Conservation (phyloP, 306 rosid genomes). For the Quercus bicolor region DNA sequence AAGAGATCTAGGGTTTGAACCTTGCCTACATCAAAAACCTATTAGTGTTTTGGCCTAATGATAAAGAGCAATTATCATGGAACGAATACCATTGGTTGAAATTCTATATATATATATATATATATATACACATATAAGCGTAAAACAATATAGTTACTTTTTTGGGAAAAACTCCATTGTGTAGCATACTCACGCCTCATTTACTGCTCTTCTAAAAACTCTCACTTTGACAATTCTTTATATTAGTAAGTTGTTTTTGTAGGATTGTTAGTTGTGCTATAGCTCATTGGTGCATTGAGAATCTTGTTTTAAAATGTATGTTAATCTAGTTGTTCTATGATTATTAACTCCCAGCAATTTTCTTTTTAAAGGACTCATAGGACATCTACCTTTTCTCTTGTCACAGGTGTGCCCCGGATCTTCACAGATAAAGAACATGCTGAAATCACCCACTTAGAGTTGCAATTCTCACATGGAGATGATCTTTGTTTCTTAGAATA, state of each 20-base stretch:
- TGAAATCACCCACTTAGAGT: conserved; percentile 57
- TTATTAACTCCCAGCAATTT: not conserved
- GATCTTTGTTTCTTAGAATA: conserved; percentile 63
- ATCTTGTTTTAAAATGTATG: not conserved
- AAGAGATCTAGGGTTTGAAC: too few relatives aligned
- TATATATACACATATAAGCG: too few relatives aligned
- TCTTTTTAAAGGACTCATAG: not conserved
- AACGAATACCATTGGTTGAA: not conserved
- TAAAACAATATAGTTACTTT: too few relatives aligned
- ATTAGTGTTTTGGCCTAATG: too few relatives aligned
- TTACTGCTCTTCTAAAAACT: too few relatives aligned
- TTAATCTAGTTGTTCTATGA: not conserved
- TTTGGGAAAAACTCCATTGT: too few relatives aligned
- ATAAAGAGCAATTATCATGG: too few relatives aligned
- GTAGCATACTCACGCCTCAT: too few relatives aligned
- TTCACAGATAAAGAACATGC: conserved; percentile 68
- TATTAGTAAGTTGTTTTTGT: not conserved
- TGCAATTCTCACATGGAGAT: conserved; percentile 45
- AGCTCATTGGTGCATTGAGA: not conserved
- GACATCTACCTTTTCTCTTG: conserved; percentile 6
- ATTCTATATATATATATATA: not conserved
- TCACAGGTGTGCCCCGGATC: conserved; percentile 88
- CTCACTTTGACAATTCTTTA: too few relatives aligned
- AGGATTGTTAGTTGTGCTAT: not conserved
- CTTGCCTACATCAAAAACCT: too few relatives aligned